phyloP scores from a whole-genome alignment of 2,329 filamentous ascomycete species.

The Ploettnerulaceae sp. region DNA sequence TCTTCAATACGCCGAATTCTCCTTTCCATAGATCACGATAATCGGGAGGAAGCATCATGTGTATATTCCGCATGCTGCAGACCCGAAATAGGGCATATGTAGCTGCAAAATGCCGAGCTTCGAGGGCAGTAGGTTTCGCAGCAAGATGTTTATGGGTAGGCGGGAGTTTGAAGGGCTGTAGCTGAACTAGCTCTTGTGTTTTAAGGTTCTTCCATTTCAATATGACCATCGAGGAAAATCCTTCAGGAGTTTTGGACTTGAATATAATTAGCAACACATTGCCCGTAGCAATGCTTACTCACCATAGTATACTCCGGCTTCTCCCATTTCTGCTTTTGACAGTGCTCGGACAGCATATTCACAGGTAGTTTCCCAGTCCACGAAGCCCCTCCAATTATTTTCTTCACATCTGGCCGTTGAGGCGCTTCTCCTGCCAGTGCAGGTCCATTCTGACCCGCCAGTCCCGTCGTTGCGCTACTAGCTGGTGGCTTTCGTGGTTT shows the following conservation, averaged over 20 bases:
- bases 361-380: conserved; percentile 98
- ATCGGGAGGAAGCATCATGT: conserved; percentile 87
- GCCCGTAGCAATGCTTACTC: conserved; percentile 26
- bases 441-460: conserved; percentile 25
- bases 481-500: conserved; percentile 29
- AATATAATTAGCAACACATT: not conserved
- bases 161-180: conserved; percentile 81
- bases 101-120: conserved; percentile 89
- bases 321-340: conserved; percentile 93
- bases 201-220: conserved; percentile 73
- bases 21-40: conserved; percentile 88
- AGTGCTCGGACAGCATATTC: conserved; percentile 89
- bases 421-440: conserved; percentile 31
- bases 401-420: conserved; percentile 57
- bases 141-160: conserved; percentile 71
- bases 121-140: conserved; percentile 71
- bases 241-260: conserved; percentile 63
- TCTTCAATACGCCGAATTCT: conserved; percentile 78
- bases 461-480: conserved; percentile 12
- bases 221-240: conserved; percentile 76
- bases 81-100: conserved; percentile 88
- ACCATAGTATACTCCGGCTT: conserved; percentile 87
- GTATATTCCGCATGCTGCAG: conserved; percentile 91
- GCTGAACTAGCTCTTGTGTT: conserved; percentile 67
- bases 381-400: conserved; percentile 87